Evolutionary conservation across 768 basidiomycete genomes (phyloP), one percentile per base, ranked within the genome.

Genomic region (Pleurotus tuoliensis): DNA sequence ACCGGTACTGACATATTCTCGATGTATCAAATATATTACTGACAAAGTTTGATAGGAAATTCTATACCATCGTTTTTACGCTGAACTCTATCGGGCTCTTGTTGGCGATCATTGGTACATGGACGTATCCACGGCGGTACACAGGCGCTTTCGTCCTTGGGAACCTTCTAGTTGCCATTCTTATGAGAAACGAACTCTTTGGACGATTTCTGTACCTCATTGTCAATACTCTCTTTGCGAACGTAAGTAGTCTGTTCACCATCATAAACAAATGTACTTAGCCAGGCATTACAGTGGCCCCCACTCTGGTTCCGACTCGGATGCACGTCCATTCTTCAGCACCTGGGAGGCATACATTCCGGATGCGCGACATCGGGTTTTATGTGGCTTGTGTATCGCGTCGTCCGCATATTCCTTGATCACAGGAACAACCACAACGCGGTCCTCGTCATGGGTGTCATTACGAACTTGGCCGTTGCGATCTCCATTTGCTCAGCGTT

Each of bases 291-390:
- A 15, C 30, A 58, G 63, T 86, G 83, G 83, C 62, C 84, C 2
- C 84, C 84, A 4, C 69, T 86, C 24, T 75, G 71, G 70, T 89
- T 82, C 64, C 78, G 89, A 53, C 75, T 90, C 5, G 85, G 73
- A 27, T 88, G 86, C 66, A 91, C 89, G 5, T 90, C 88, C 15
- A 76, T 82, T 4, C 76, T 91, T 18, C 78, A 87, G 74, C 90
- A 92, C 66, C 80, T 92, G 12, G 90, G 90, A 4, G 90, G 90
- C 18, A 89, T 92, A 60, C 90, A 92, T 64, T 86, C 85, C n/a
- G 88, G 90, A 25, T 92, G 90, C 67, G 88, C 88, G 3, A 71
- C 79, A 22, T 90, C 89, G 30, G 90, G 88, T 47, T 81, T 87
- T 56, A 72, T 80, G 13, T 92, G 90, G 90, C 76, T 91, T 45